These are phyloP conservation scores for Pholiota conissans DNA, from an alignment of 768 basidiomycete genomes.

Conservation along the genomic window DNA sequence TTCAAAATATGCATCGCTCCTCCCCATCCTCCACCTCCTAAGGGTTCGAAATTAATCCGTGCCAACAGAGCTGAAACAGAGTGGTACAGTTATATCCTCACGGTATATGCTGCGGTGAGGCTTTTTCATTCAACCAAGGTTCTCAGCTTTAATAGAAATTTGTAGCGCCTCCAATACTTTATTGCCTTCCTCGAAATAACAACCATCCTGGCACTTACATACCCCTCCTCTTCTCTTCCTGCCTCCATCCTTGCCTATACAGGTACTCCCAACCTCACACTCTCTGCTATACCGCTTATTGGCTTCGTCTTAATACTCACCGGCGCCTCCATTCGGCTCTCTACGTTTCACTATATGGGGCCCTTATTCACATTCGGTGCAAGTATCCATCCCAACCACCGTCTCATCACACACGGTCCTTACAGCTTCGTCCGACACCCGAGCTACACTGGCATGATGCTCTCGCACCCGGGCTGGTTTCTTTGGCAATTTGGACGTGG, in stretches of 20 bases:
- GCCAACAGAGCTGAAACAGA: conserved; percentile 3
- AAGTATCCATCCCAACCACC: conserved; percentile 39
- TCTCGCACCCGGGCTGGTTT: conserved; percentile 8
- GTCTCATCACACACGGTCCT: conserved; percentile 40
- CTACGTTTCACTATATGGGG: conserved; percentile 14
- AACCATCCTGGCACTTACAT: conserved; percentile 10
- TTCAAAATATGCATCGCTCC: conserved; percentile 13
- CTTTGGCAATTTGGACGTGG: conserved; percentile 13
- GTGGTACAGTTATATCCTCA: conserved; percentile 3
- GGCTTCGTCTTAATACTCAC: conserved; percentile 9
- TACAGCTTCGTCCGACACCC: conserved; percentile 46
- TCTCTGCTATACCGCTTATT: not conserved
- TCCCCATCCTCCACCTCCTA: conserved; percentile 14
- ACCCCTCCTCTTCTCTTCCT: conserved; percentile 4
- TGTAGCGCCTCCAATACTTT: conserved; percentile 5
- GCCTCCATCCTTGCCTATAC: conserved; percentile 6
- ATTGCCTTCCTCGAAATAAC: conserved; percentile 7
- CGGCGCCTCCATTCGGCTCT: conserved; percentile 9
- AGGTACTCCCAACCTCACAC: conserved; percentile 6
- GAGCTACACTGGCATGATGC: conserved; percentile 28
- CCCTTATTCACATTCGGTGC: conserved; percentile 19
- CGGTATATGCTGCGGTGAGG: not conserved
- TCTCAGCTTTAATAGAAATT: not conserved
- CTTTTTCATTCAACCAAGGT: not conserved
- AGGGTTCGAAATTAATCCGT: conserved; percentile 1